Evolutionary conservation across 257 asterid genomes (phyloP), one percentile per base, ranked within the genome.

Genomic region (Cynanchum wilfordii): DNA sequence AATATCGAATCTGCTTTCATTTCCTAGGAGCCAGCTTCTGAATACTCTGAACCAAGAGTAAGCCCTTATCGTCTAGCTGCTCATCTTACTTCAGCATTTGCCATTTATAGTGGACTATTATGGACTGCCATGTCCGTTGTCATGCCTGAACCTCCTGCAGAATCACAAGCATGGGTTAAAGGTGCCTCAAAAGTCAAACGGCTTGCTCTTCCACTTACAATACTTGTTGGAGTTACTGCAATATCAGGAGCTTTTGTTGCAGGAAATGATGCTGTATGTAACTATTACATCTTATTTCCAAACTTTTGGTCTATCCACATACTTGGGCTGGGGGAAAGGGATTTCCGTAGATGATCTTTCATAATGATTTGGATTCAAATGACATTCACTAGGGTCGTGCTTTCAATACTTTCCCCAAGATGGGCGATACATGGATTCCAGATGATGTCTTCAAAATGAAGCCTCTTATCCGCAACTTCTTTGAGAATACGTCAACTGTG

Each of bases 231-330:
- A 58, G 51, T 89, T 55, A 91, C 97, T 55, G 99, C 98, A 7
- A 77, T 94, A 75, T 94, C 99, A 0, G 98, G 97, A 79, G 97
- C 99, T 77, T 94, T 94, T 84, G 99, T 94, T 76, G 99, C 99
- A 57, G 99, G 97, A 75, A 94, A 94, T 81, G 99, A 94, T 63
- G 99, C 97, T 71, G 99, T 94, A 82, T 63, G 96, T 79, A 65
- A 40, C 78, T 57, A 0, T 68, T 63, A 69, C 40, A 71, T 77
- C 52, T 67, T 55, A 49, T 58, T 72, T 42, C 50, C 52, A 17
- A 62, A 11, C 69, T 75, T 58, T 33, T 16, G 49, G 4, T 33
- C 38, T 68, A 62, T 33, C 42, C 36, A 24, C 38, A 54, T 58
- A 33, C 22, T 17, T 59, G 62, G 66, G 47, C 67, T 63, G 47